Evolutionary conservation across 2,329 filamentous ascomycete species (phyloP), one percentile per base, ranked within the genome.

Genomic region (Orbilia brochopaga): DNA sequence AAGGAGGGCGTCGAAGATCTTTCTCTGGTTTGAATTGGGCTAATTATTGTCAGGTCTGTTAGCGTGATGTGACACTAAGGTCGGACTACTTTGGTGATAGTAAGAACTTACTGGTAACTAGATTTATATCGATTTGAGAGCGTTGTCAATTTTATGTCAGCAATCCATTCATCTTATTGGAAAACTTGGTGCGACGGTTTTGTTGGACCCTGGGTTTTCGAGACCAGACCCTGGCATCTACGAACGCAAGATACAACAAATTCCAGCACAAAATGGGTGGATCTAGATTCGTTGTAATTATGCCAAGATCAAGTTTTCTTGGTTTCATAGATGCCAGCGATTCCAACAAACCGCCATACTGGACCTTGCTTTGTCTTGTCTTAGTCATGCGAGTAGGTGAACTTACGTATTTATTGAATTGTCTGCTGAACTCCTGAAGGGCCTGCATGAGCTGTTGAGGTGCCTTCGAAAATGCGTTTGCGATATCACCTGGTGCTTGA

Each of bases 401-500:
- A 62, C 58, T 62, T 62, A 62, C 58, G 17, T 15, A 17, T 27
- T 27, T 46, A 62, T 62, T 30, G 19, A 27, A 62, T 35, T 62
- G 7, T 17, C 27, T 17, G n/a, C 52, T 53, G 23, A 62, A 32
- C 2, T 44, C 48, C 1, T 32, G 17, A 46, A 46, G 19, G 52
- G 48, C 50, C 24, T 44, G 4, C 7, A 19, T 13, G 42, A 62
- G 37, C 50, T 62, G 58, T 54, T 30, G 27, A 30, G 58, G 58
- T 54, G 58, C 58, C 24, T 58, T 58, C 37, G 10, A 17, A 32
- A 58, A 46, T 23, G 24, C 44, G 8, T 10, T 19, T 24, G 23
- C 32, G 30, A 62, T 21, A 46, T 30, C 8, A 27, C 35, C 48
- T 23, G 27, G 8, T 3, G 24, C 58, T 30, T 62, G 19, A 8